Conservation (phyloP, 768 basidiomycete genomes). For the Rhizopogon salebrosus region DNA sequence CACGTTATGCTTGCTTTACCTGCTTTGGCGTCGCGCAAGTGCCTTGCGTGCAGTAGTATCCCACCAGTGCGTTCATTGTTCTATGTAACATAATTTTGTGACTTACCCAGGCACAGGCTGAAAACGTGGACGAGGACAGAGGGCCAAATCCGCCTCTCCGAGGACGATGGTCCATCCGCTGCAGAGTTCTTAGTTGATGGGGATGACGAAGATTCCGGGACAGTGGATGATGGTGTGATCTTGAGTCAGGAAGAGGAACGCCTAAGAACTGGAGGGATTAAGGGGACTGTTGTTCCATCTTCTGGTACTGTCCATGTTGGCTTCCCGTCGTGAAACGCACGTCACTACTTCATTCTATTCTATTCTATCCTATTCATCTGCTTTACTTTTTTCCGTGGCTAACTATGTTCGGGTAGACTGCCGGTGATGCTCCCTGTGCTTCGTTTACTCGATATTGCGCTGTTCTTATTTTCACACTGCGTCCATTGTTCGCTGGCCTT, state of each 20-base stretch:
- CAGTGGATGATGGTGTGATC: constrained; percentile 25
- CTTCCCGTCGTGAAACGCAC: neutral
- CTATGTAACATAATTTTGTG: neutral
- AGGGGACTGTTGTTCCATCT: neutral
- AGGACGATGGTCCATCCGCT: constrained; percentile 71
- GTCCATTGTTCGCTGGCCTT: neutral
- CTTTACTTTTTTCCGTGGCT: neutral
- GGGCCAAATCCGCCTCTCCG: constrained; percentile 61
- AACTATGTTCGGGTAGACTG: neutral
- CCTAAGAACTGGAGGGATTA: neutral
- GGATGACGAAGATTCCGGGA: constrained; percentile 44
- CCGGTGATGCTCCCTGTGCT: neutral
- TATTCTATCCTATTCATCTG: neutral
- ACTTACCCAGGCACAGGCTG: constrained; percentile 34
- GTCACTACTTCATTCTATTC: neutral
- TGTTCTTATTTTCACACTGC: neutral
- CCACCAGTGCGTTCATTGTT: constrained; percentile 41
- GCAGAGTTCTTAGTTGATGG: constrained; percentile 58
- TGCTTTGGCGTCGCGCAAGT: constrained; percentile 60
- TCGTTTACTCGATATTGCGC: neutral
- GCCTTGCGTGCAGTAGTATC: constrained; percentile 53
- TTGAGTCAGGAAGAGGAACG: constrained; percentile 13
- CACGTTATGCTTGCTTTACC: constrained; percentile 50
- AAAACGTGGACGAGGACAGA: constrained; percentile 49
- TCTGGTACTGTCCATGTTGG: neutral